These are phyloP conservation scores for Xylariaceae sp. DNA, from an alignment of 2,329 filamentous ascomycete genomes.

Conservation along the genomic window DNA sequence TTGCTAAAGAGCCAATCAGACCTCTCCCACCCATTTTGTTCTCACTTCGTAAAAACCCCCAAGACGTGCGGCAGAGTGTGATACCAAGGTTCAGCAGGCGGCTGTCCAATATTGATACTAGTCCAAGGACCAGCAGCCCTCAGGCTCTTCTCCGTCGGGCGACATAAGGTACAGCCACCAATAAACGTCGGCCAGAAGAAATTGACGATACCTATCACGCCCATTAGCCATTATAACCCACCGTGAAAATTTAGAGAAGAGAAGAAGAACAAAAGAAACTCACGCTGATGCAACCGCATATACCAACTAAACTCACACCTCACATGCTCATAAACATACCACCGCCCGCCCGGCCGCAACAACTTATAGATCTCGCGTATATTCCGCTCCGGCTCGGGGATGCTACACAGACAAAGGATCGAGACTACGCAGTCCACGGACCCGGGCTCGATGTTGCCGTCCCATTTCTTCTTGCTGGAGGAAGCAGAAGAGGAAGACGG, in stretches of 20 bases:
- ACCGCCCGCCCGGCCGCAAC: conserved; percentile 58
- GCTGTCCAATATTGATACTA: conserved; percentile 44
- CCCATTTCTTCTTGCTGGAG: conserved; percentile 34
- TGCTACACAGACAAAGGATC: conserved; percentile 59
- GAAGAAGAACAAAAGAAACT: conserved; percentile 24
- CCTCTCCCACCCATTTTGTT: no score
- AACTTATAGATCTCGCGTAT: conserved; percentile 52
- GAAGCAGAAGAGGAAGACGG: not conserved
- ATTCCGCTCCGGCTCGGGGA: conserved; percentile 56
- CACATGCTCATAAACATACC: conserved; percentile 63
- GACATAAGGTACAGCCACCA: conserved; percentile 49
- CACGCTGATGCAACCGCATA: conserved; percentile 49
- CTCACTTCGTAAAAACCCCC: conserved; percentile 53
- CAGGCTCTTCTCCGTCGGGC: conserved; percentile 45
- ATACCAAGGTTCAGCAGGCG: conserved; percentile 40
- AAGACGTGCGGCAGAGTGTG: conserved; percentile 45
- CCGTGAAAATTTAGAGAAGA: not conserved
- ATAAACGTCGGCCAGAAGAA: conserved; percentile 50
- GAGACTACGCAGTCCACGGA: conserved; percentile 58
- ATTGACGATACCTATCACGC: conserved; percentile 43
- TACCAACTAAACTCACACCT: conserved; percentile 35
- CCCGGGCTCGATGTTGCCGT: conserved; percentile 44
- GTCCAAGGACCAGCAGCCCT: conserved; percentile 48
- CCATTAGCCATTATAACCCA: not conserved
- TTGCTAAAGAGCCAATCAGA: no score